These are phyloP conservation scores for Hypoxylon rickii DNA, from an alignment of 495 filamentous ascomycete genomes.

Conservation along the genomic window DNA sequence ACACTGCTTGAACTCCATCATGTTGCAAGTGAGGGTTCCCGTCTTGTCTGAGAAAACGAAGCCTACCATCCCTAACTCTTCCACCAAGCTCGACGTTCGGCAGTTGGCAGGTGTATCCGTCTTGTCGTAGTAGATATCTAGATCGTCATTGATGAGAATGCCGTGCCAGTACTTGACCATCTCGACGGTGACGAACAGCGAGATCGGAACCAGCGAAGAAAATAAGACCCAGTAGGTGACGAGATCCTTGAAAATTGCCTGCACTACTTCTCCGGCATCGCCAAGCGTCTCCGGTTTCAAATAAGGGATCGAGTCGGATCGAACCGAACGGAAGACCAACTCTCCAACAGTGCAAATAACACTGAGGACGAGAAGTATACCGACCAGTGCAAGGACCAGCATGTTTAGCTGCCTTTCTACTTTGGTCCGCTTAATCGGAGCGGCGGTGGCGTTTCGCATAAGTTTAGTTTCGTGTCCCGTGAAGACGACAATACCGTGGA, in stretches of 20 bases:
- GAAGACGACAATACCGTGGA: conserved; percentile 95
- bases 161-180: conserved; percentile 97
- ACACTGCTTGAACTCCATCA: conserved; percentile 98
- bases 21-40: conserved; percentile 96
- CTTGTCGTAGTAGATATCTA: conserved; percentile 97
- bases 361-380: conserved; percentile 81
- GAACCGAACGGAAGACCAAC: conserved; percentile 71
- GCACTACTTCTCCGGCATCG: conserved; percentile 57
- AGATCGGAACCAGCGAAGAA: conserved; percentile 95
- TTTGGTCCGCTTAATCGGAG: conserved; percentile 95
- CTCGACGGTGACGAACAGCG: conserved; percentile 96
- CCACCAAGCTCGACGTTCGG: conserved; percentile 92
- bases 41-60: conserved; percentile 99
- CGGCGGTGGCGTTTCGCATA: conserved; percentile 97
- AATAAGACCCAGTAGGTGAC: conserved; percentile 99
- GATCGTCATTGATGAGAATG: conserved; percentile 94
- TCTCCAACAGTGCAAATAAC: conserved; percentile 91
- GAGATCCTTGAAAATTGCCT: conserved; percentile 91
- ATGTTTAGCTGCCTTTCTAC: conserved; percentile 92
- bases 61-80: conserved; percentile 97
- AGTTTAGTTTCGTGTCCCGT: conserved; percentile 99
- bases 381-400: conserved; percentile 87
- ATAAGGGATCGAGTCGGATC: conserved; percentile 65
- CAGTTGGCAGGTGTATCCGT: conserved; percentile 96
- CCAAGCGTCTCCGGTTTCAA: conserved; percentile 61